Evolutionary conservation across 75 land plant genomes (phyloP).

Genomic region (Ceratopteris richardii): DNA sequence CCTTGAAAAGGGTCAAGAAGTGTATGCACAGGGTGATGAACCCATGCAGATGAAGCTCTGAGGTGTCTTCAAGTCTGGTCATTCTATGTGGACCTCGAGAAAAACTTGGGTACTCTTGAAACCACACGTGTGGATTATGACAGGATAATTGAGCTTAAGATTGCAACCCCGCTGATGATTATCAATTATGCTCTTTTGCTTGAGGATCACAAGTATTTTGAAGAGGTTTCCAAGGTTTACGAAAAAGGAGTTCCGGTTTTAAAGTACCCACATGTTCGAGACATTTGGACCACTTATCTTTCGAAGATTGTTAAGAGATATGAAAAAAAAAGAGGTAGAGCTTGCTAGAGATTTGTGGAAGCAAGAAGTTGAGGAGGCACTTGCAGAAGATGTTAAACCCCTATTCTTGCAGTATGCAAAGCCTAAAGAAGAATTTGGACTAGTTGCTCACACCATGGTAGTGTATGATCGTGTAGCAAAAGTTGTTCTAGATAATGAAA

Average conservation of each 20-base stretch:
- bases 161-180: constrained; percentile 91
- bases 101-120: constrained; percentile 75
- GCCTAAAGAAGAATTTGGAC: constrained; percentile 90
- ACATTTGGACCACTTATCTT: constrained; percentile 91
- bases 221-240: constrained; percentile 88
- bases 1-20: too few species aligned
- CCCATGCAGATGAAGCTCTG: constrained; percentile 89
- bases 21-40: constrained; percentile 79
- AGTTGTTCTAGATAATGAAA: constrained; percentile 77
- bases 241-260: constrained; percentile 95
- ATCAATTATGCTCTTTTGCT: constrained; percentile 74
- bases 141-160: constrained; percentile 76
- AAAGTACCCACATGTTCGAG: constrained; percentile 89
- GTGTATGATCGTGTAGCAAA: constrained; percentile 85
- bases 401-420: constrained; percentile 89
- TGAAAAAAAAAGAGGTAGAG: constrained; percentile 73
- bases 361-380: constrained; percentile 82
- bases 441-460: constrained; percentile 78
- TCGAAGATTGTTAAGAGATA: constrained; percentile 86
- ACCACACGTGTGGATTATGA: constrained; percentile 75
- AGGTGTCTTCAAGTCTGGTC: constrained; percentile 87
- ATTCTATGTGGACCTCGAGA: constrained; percentile 89
- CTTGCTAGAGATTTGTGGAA: constrained; percentile 87
- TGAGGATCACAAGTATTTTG: constrained; percentile 86
- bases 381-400: constrained; percentile 77